Base-by-base conservation (phyloP, 2,329 filamentous ascomycete species). In the Penicillium occitanis region DNA sequence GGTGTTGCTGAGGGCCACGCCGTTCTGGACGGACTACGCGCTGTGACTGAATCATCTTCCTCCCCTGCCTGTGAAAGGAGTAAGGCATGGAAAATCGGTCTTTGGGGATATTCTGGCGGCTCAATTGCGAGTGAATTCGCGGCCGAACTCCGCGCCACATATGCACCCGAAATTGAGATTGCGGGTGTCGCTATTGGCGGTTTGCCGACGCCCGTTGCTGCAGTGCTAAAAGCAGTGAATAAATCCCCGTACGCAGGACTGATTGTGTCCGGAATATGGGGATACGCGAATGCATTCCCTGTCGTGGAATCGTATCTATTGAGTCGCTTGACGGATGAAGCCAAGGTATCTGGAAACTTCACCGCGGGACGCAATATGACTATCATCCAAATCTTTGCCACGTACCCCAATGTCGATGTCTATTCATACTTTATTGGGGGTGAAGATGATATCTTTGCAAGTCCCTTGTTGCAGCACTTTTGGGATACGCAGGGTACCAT, bases 111-210 rank as follows among this genome's bases (percentile, higher is more conserved):
- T 35, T 65, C 63, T 2, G 63, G 63, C 5, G 63, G 63, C 33
- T 65, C 63, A 11, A 55, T 65, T n/a, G 57, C 63, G 30, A 65
- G 55, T 22, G 63, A 65, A 51, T 61, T 55, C n/a, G 63, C 63
- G 7, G 63, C 63, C 8, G 63, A 65, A 14, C 55, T 65, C 14
- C 57, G 51, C 46, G 46, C 63, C 5, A 33, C 63, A 2, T 65
- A 65, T 5, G 63, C 63, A 1, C 63, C 63, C 2, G 63, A 65
- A 6, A 42, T 65, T 8, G 14, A 51, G 5, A 65, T 65, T 22
- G 57, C 57, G 19, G 63, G 57, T 10, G 63, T 65, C 22, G 63
- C 63, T 0, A 61, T 65, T 25, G 63, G 63, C n/a, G 63, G 63
- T 25, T 50, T 61, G 5, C 57, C 63, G 17, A 61, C 57, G 3